Evolutionary conservation across 2,329 filamentous ascomycete genomes (phyloP), one percentile per base, ranked within the genome.

Genomic region (Colletotrichum orchidophilum): DNA sequence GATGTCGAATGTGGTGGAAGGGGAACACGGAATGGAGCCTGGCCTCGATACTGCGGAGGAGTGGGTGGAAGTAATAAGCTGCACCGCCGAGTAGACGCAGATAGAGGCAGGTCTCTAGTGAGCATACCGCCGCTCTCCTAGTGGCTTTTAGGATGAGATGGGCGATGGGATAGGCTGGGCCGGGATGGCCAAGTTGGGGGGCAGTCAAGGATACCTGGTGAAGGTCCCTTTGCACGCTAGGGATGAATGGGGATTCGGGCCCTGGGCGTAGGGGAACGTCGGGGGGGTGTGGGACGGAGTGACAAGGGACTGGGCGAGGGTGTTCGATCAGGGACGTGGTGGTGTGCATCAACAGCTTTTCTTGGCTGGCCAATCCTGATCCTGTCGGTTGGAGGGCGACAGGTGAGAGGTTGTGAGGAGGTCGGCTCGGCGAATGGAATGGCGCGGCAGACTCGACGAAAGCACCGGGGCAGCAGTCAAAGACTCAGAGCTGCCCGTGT

Each of bases 51-150:
- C 33, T 66, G 58, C 58, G 66, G 70, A 70, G 66, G 70, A 63
- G 62, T 64, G 58, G 68, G 53, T 54, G 67, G 57, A 71, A 67
- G 67, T 73, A 73, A 71, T 72, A 73, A 69, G 60, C 58, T 66
- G 70, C 72, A 70, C 60, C 39, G 39, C 39, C 60, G 60, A 62
- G 61, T 60, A 63, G 54, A 53, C 53, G 31, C 33, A 73, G 67
- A 73, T 72, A 72, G 49, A 55, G 64, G 55, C 39, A 65, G 49
- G 53, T 39, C 66, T 46, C 24, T 66, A 63, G 50, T 66, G 68
- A 73, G 67, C 57, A 68, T 71, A 64, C 67, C 53, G 46, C 68
- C 50, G 71, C 58, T 33, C 24, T 63, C 42, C 67, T 59, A 63
- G 69, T 63, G 39, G 60, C 39, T 39, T 58, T 57, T 29, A 50